Conservation (phyloP, 2,329 filamentous ascomycete genomes). For the Fusarium palustre region DNA sequence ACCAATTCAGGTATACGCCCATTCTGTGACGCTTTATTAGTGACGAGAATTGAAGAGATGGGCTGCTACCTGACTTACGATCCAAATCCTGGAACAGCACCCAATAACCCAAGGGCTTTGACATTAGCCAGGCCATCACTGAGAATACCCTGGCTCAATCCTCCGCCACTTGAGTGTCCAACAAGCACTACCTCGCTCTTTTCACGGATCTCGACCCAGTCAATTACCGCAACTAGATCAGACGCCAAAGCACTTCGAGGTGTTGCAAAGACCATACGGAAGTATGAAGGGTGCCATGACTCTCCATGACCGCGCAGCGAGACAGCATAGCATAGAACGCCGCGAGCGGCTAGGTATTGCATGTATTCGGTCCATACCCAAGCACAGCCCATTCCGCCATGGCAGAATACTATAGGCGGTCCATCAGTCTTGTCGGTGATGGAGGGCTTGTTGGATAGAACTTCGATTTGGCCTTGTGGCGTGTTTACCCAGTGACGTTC, state of each 20-base stretch:
- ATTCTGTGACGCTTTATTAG: slow-evolving; percentile 49
- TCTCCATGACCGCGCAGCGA: slow-evolving; percentile 65
- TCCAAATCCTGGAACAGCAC: slow-evolving; percentile 59
- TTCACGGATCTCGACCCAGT: slow-evolving; percentile 50
- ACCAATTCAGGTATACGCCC: slow-evolving; percentile 61
- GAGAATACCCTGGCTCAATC: slow-evolving; percentile 62
- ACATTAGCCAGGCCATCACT: slow-evolving; percentile 55
- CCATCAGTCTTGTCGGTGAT: slow-evolving; percentile 17
- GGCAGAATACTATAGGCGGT: slow-evolving; percentile 62
- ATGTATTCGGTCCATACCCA: slow-evolving; percentile 66
- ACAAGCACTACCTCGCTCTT: slow-evolving; percentile 56
- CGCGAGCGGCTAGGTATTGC: slow-evolving; percentile 57
- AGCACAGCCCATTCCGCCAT: slow-evolving; percentile 66
- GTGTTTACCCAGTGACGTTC: slow-evolving; percentile 59
- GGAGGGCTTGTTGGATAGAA: slow-evolving; percentile 57
- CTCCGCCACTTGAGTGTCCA: slow-evolving; percentile 65
- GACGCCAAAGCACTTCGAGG: slow-evolving; percentile 56
- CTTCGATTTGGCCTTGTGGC: slow-evolving; percentile 59
- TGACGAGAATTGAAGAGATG: neutral
- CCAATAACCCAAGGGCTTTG: slow-evolving; percentile 60
- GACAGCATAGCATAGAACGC: slow-evolving; percentile 64
- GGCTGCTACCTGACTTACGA: slow-evolving; percentile 37
- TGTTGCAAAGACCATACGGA: slow-evolving; percentile 61
- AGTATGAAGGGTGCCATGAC: slow-evolving; percentile 63
- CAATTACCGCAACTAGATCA: slow-evolving; percentile 59